Conservation (phyloP, 352 stramenopile species). For the Phytopythium cucurbitacearum region DNA sequence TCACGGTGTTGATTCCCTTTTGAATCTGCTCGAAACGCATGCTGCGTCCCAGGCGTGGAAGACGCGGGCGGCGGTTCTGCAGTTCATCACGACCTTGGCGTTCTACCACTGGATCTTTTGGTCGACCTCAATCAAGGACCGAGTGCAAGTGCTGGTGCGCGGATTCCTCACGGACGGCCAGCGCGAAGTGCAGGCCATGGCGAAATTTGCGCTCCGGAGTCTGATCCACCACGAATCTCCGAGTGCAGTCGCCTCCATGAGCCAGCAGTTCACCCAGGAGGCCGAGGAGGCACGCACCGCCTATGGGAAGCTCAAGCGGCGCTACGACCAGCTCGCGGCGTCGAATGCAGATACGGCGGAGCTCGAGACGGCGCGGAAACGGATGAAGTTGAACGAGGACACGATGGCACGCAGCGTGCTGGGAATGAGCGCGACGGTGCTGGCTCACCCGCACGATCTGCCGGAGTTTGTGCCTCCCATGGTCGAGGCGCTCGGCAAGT, state of each 20-base stretch:
- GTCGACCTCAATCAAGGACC: conserved; percentile 24
- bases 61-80: conserved; percentile 58
- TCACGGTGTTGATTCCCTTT: conserved; percentile 15
- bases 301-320: conserved; percentile 54
- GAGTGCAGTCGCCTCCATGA: conserved; percentile 27
- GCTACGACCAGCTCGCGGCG: conserved; percentile 29
- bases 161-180: conserved; percentile 57
- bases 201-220: conserved; percentile 59
- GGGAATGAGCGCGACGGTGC: conserved; percentile 56
- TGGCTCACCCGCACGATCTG: conserved; percentile 69
- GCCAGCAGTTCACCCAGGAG: conserved; percentile 24
- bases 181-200: conserved; percentile 73
- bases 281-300: conserved; percentile 38
- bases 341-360: conserved; percentile 24
- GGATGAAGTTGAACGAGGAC: conserved; percentile 51
- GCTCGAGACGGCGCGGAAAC: conserved; percentile 26
- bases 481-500: conserved; percentile 64
- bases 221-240: conserved; percentile 51
- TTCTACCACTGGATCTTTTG: conserved; percentile 76
- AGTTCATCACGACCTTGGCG: conserved; percentile 65
- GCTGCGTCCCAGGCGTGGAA: conserved; percentile 47
- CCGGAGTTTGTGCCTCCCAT: conserved; percentile 58
- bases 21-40: conserved; percentile 41
- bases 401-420: conserved; percentile 59
- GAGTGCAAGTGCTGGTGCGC: conserved; percentile 46